Evolutionary conservation across 176 grass and related monocot species (phyloP).

Genomic region (Chrysopogon serrulatus): DNA sequence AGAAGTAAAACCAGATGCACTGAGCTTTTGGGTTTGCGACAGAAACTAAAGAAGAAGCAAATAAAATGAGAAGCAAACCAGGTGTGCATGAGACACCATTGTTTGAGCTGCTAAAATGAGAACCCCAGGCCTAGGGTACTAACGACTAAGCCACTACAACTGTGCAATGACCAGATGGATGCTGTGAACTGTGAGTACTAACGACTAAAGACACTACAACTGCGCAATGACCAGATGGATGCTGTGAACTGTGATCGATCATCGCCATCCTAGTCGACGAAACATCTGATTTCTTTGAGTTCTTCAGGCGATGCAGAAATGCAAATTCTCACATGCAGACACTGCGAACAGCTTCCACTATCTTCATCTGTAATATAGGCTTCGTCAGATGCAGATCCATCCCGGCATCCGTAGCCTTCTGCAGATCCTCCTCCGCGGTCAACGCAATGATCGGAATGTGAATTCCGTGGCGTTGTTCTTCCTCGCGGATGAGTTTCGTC

Average conservation of each 20-base stretch:
- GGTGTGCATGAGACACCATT: background rate
- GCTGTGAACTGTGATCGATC: background rate
- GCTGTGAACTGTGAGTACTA: background rate
- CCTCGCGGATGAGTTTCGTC: conserved; percentile 55
- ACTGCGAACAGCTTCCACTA: conserved; percentile 27
- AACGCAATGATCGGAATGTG: conserved; percentile 63
- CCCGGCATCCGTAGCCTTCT: conserved; percentile 27
- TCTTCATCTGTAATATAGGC: conserved; percentile 22
- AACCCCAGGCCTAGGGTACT: background rate
- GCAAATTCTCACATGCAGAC: background rate
- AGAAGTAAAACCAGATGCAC: background rate
- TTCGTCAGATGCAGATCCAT: conserved; percentile 72
- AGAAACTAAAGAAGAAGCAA: background rate
- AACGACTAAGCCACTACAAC: background rate
- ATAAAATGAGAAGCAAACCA: background rate
- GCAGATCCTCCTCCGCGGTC: conserved; percentile 46
- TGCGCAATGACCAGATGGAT: background rate
- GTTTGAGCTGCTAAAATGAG: conserved; percentile 3
- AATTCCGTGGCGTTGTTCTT: conserved; percentile 46
- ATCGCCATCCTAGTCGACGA: background rate
- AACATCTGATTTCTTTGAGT: background rate
- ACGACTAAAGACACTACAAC: background rate
- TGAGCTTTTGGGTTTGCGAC: background rate
- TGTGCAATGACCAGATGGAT: background rate
- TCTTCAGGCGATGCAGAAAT: background rate